Evolutionary conservation across 352 stramenopile genomes (phyloP).

Genomic region (Phytophthora chlamydospora): DNA sequence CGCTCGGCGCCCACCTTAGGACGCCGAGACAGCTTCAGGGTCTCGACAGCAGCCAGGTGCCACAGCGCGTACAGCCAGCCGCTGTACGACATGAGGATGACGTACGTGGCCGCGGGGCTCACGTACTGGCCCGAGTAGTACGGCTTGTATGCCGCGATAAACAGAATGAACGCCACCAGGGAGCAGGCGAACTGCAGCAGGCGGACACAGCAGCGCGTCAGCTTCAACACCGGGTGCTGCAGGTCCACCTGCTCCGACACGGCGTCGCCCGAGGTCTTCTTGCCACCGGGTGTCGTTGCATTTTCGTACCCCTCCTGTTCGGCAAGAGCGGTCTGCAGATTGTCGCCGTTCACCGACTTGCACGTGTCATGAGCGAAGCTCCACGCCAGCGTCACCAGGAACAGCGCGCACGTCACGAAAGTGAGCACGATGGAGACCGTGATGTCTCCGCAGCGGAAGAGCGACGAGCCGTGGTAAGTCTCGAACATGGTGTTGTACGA

Average conservation of each 20-base stretch:
- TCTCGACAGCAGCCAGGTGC: constrained; percentile 49
- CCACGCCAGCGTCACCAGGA: constrained; percentile 37
- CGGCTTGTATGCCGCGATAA: constrained; percentile 46
- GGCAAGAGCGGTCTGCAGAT: constrained; percentile 23
- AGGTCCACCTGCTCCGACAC: constrained; percentile 26
- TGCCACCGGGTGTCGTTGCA: constrained; percentile 30
- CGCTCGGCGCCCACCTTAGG: constrained; percentile 39
- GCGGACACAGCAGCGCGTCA: constrained; percentile 35
- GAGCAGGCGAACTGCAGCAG: constrained; percentile 44
- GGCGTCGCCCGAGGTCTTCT: constrained; percentile 21
- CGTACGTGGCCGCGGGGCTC: constrained; percentile 45
- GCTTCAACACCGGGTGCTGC: constrained; percentile 38
- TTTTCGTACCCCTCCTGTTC: constrained; percentile 34
- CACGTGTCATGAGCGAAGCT: constrained; percentile 41
- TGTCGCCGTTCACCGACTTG: constrained; percentile 27
- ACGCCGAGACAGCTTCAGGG: constrained; percentile 44
- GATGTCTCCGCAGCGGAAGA: constrained; percentile 56
- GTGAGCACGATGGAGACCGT: constrained; percentile 44
- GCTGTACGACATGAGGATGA: constrained; percentile 51
- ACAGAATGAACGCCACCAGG: constrained; percentile 31
- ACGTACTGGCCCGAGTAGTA: constrained; percentile 59
- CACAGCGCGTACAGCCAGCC: constrained; percentile 50
- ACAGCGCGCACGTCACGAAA: constrained; percentile 46
- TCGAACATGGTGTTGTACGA: constrained; percentile 49
- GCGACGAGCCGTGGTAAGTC: constrained; percentile 45